These are phyloP conservation scores for Pholiota conissans DNA, from an alignment of 768 basidiomycete species.

Conservation along the genomic window DNA sequence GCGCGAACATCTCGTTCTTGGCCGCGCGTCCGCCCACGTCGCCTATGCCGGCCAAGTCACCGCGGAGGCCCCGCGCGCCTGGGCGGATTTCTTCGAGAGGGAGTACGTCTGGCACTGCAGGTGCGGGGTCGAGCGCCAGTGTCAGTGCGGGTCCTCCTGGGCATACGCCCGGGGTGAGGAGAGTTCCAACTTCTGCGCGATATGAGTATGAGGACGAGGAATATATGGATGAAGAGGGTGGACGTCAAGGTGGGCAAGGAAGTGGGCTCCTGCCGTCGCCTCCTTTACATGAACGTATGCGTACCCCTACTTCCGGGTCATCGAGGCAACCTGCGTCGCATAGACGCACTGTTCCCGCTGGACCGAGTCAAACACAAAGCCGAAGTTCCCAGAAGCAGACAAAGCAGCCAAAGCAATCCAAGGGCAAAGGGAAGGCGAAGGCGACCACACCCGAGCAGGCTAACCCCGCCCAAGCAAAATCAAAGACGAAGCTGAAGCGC, in stretches of 20 bases:
- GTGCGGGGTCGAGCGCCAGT: not conserved
- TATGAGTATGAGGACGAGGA: not conserved
- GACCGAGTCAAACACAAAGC: not conserved
- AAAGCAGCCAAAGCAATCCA: too few relatives aligned
- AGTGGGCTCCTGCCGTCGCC: not conserved
- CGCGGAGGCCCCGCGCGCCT: conserved; percentile 2
- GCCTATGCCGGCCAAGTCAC: conserved; percentile 1
- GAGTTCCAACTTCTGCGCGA: not conserved
- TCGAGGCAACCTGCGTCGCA: not conserved
- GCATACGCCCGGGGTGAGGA: not conserved
- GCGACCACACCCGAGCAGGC: too few relatives aligned
- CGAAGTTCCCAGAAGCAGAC: not conserved
- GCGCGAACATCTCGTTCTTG: not conserved
- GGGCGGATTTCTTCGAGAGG: not conserved
- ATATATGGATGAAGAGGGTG: not conserved
- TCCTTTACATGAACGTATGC: not conserved
- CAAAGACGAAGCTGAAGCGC: not conserved
- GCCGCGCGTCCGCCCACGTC: conserved; percentile 2
- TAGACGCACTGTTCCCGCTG: not conserved
- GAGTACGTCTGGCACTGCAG: not conserved
- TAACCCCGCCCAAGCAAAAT: not conserved
- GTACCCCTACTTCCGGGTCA: not conserved
- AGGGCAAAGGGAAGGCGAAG: too few relatives aligned
- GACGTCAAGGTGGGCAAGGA: not conserved
- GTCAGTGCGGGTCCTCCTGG: not conserved